Conservation (phyloP, 176 grass and related monocot genomes). For the Ananas comosus region DNA sequence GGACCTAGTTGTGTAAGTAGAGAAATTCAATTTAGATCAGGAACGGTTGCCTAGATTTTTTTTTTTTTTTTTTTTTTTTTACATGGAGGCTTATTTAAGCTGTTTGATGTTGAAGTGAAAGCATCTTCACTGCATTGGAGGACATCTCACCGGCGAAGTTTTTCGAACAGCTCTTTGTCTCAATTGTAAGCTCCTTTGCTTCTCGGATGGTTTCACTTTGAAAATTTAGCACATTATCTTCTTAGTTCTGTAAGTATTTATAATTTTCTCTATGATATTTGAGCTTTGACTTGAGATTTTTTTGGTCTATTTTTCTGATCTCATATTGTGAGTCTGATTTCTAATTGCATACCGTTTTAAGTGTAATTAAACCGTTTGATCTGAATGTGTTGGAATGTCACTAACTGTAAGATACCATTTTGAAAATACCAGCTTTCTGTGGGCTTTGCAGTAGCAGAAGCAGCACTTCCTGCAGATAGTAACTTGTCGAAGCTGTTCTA, state of each 20-base stretch:
- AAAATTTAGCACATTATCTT: constrained; percentile 2
- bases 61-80: not conserved
- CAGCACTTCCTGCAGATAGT: constrained; percentile 34
- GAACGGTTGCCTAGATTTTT: not conserved
- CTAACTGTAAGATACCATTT: constrained; percentile 12
- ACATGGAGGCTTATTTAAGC: not conserved
- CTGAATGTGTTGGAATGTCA: not conserved
- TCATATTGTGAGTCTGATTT: not conserved
- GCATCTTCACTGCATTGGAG: constrained; percentile 70
- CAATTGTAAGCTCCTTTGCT: constrained; percentile 42
- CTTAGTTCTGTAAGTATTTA: constrained; percentile 7
- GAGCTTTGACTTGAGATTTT: too few relatives aligned
- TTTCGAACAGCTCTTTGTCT: constrained; percentile 70
- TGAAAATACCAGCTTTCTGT: constrained; percentile 62
- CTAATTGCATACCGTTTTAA: not conserved
- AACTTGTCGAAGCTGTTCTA: constrained; percentile 69
- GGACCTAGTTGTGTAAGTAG: constrained; percentile 92
- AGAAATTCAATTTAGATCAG: not conserved
- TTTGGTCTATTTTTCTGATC: too few relatives aligned
- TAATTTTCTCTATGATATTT: not conserved
- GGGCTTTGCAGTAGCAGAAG: constrained; percentile 64
- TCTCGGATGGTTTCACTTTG: not conserved
- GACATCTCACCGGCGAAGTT: constrained; percentile 66
- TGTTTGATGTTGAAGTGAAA: constrained; percentile 53
- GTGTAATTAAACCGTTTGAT: not conserved